Evolutionary conservation across 1,284 basidiomycete species (phyloP).

Genomic region (Xerocomus nothofagi): DNA sequence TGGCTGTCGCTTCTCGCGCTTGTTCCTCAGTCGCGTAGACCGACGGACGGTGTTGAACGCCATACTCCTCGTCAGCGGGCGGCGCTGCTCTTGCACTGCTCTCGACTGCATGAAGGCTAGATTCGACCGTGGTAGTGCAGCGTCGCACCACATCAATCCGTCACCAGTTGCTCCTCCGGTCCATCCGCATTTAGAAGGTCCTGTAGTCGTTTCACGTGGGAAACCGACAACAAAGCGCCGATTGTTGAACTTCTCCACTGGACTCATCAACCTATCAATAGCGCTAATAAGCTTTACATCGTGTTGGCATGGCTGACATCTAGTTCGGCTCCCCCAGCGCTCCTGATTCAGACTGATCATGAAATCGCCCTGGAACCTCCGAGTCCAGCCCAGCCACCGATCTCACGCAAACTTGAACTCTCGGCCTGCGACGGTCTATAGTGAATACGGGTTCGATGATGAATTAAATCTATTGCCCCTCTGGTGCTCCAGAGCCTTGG

Average conservation of each 20-base stretch:
- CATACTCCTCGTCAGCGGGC: slow-evolving; percentile 29
- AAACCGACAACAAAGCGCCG: neutral
- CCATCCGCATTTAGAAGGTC: slow-evolving; percentile 34
- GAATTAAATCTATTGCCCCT: slow-evolving; percentile 4
- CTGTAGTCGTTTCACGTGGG: slow-evolving; percentile 30
- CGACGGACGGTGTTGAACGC: slow-evolving; percentile 15
- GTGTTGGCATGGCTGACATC: neutral
- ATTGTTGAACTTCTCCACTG: neutral
- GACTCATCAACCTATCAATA: no score
- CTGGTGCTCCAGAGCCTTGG: neutral
- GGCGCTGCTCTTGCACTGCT: slow-evolving; percentile 12
- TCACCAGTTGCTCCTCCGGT: slow-evolving; percentile 4
- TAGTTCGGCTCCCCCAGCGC: neutral
- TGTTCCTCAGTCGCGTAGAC: slow-evolving; percentile 24
- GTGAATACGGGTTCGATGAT: neutral
- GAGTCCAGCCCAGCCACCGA: neutral
- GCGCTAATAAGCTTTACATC: neutral
- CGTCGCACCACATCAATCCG: neutral
- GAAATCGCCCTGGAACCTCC: slow-evolving; percentile 1
- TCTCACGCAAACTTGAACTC: neutral
- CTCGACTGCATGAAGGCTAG: slow-evolving; percentile 17
- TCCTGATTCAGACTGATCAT: neutral
- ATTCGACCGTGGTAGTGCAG: slow-evolving; percentile 1
- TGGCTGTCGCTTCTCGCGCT: neutral
- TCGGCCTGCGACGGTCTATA: neutral